These are phyloP conservation scores for Apostasia shenzhenica DNA, from an alignment of 106 monocot genomes.

Conservation along the genomic window DNA sequence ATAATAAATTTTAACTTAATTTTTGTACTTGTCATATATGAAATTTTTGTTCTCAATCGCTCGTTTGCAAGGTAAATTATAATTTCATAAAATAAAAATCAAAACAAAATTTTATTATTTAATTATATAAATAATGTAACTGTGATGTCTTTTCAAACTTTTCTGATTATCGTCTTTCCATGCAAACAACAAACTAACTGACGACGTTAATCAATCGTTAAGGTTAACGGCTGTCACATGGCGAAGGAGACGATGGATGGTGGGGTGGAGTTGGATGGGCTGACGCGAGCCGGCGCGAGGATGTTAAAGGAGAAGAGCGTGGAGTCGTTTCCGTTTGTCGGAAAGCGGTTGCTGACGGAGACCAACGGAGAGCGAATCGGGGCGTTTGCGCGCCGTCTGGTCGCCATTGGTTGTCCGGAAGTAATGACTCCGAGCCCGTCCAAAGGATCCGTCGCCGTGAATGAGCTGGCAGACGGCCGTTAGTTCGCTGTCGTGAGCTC, in stretches of 20 bases:
- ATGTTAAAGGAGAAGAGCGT: slow-evolving; percentile 77
- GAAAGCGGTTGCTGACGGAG: slow-evolving; percentile 46
- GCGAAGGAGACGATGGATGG: slow-evolving; percentile 22
- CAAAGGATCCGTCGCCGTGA: no score
- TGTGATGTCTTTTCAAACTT: no score
- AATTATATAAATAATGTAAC: no score
- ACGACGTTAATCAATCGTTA: not conserved
- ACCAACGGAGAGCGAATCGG: slow-evolving; percentile 74
- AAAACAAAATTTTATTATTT: no score
- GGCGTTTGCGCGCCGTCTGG: slow-evolving; percentile 56
- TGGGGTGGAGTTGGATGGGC: slow-evolving; percentile 37
- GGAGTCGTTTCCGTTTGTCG: slow-evolving; percentile 64
- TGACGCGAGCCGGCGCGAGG: slow-evolving; percentile 41
- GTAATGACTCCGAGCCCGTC: no score
- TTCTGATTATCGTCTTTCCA: not conserved
- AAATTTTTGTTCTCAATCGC: no score
- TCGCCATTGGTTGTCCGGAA: not conserved
- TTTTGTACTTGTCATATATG: no score
- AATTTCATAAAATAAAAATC: no score
- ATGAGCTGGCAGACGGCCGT: no score
- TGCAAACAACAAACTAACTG: not conserved
- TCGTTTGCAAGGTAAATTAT: no score
- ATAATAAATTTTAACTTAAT: no score
- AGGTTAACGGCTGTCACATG: slow-evolving; percentile 29
- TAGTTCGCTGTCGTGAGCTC: no score